Base-by-base conservation (phyloP, 2,329 filamentous ascomycete genomes). In the Rhynchosporium graminicola region DNA sequence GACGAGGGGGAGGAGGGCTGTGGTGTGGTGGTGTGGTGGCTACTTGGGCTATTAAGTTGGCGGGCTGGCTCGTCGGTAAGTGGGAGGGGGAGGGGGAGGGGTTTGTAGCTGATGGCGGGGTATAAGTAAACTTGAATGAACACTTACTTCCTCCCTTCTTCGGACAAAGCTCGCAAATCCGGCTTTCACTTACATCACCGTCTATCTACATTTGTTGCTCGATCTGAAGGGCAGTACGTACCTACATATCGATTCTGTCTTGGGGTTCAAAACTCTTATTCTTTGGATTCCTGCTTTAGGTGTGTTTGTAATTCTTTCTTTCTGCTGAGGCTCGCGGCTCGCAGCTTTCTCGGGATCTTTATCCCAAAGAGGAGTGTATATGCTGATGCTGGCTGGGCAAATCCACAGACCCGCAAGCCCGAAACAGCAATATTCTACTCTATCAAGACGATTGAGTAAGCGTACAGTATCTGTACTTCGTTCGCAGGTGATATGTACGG, bases 291-390 rank as follows among this genome's bases (percentile, higher is more conserved):
- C n/a, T 40, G 50, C 31, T n/a, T 40, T 38, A 31, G 15, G 13
- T 47, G n/a, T 6, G 42, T n/a, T 45, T n/a, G 42, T 20, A 47
- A 6, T 31, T 20, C 26, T 4, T 4, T 5, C 10, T 12, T n/a
- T 15, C 5, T 7, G n/a, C 2, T 46, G 38, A 57, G 54, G 38
- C 42, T 57, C 54, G 54, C 54, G 54, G 38, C 42, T 57, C 54
- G 54, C 54, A 45, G 42, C 54, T 57, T 46, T 57, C 54, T 57
- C 54, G 54, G 54, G 54, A 57, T 57, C 54, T 57, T 45, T 57
- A 28, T 45, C 54, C 54, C 13, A 57, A 57, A 57, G 38, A 36
- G 54, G 40, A 57, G 12, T 46, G n/a, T 42, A 56, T 12, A 33
- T 56, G 33, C 48, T 33, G 48, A 20, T 20, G 29, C 13, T n/a